Conservation (phyloP, 2,329 filamentous ascomycete species). For the Diaporthe australafricana region DNA sequence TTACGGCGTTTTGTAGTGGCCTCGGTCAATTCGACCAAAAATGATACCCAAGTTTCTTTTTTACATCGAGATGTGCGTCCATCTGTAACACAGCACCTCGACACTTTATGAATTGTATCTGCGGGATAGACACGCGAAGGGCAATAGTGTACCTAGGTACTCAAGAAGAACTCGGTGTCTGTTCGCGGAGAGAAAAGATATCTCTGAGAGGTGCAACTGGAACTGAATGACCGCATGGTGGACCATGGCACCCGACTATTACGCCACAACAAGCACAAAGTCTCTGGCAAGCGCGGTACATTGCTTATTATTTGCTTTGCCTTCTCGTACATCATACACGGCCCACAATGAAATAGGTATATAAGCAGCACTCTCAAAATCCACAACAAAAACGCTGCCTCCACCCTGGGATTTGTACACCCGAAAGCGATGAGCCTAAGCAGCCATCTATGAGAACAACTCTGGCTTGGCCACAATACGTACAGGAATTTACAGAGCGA, state of each 20-base stretch:
- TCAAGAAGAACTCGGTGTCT: not conserved
- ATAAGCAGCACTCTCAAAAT: conserved; percentile 31
- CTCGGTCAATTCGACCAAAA: conserved; percentile 13
- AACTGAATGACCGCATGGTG: no score
- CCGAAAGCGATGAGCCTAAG: not conserved
- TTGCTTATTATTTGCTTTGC: not conserved
- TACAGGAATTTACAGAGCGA: conserved; percentile 12
- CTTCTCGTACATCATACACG: conserved; percentile 11
- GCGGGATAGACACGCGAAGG: not conserved
- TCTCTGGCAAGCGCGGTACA: not conserved
- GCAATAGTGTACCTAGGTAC: no score
- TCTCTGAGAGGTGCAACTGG: not conserved
- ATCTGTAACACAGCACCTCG: not conserved
- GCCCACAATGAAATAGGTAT: conserved; percentile 34
- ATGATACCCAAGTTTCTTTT: conserved; percentile 31
- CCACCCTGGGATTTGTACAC: not conserved
- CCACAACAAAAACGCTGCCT: conserved; percentile 14
- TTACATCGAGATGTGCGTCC: not conserved
- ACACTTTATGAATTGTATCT: not conserved
- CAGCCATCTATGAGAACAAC: conserved; percentile 18
- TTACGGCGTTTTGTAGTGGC: conserved; percentile 14
- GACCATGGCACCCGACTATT: not conserved
- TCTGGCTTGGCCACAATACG: conserved; percentile 18
- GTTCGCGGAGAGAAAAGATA: not conserved
- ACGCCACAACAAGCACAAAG: not conserved